These are phyloP conservation scores for Golubevia sp. DNA, from an alignment of 1,284 basidiomycete genomes.

Conservation along the genomic window DNA sequence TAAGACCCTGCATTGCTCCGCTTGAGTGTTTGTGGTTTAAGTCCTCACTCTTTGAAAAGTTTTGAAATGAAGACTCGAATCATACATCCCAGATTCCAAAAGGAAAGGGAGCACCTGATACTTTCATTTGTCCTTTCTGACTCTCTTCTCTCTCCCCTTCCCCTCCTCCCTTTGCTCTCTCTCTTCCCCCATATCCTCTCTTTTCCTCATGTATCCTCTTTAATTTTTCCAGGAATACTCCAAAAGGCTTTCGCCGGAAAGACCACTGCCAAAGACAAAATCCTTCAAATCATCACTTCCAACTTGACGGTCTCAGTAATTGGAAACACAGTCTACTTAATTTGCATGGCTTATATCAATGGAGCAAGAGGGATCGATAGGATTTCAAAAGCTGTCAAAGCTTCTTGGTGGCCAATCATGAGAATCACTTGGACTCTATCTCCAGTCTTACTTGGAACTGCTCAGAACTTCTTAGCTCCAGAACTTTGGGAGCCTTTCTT, in stretches of 20 bases:
- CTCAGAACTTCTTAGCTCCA: constrained; percentile 44
- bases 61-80: too few species aligned
- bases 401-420: constrained; percentile 41
- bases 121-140: too few species aligned
- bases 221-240: constrained; percentile 14
- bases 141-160: too few species aligned
- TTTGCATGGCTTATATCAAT: constrained; percentile 50
- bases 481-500: constrained; percentile 40
- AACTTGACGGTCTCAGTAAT: constrained; percentile 42
- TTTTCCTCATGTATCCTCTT: neutral
- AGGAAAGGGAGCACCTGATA: too few species aligned
- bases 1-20: too few species aligned
- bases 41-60: too few species aligned
- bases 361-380: constrained; percentile 36
- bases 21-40: too few species aligned
- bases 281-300: constrained; percentile 47
- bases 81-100: too few species aligned
- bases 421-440: constrained; percentile 39
- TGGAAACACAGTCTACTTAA: constrained; percentile 45
- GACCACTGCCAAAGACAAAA: constrained; percentile 38
- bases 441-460: constrained; percentile 41
- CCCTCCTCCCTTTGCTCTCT: too few species aligned
- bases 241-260: constrained; percentile 42
- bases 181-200: neutral
- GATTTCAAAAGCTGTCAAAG: constrained; percentile 37